Percentiles rank a stretch among this genome's conserved stretches.
Conservation (phyloP, 2,329 filamentous ascomycete species). For the Sarocladium strictum region DNA sequence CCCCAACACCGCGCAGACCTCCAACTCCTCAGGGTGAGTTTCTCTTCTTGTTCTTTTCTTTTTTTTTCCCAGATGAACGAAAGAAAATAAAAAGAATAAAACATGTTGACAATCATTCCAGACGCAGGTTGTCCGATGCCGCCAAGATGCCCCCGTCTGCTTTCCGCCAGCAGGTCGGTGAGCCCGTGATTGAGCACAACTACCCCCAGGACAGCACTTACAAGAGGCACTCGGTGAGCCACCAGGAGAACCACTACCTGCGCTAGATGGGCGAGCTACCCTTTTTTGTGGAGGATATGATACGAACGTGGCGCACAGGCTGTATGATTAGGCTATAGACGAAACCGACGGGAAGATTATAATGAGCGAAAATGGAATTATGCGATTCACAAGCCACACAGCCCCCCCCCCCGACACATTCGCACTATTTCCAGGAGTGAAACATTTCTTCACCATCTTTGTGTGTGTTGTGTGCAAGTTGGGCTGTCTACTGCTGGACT, state of each 20-base stretch:
- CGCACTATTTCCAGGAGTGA: too few species aligned
- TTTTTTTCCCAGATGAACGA: too few species aligned
- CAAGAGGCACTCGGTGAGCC: slow-evolving; percentile 21
- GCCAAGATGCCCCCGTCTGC: slow-evolving; percentile 21
- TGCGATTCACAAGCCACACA: too few species aligned
- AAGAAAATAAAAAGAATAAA: too few species aligned
- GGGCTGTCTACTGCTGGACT: too few species aligned
- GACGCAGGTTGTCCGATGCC: slow-evolving; percentile 14
- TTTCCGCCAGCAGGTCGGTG: slow-evolving; percentile 18
- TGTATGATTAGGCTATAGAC: slow-evolving; percentile 5
- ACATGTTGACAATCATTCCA: not conserved
- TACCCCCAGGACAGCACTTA: slow-evolving; percentile 24
- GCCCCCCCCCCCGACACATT: too few species aligned
- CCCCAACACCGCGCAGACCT: not conserved
- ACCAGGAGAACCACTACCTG: slow-evolving; percentile 25
- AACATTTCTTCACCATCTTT: too few species aligned
- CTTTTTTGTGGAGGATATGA: not conserved
- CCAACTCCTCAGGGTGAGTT: not conserved
- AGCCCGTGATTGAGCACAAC: slow-evolving; percentile 23
- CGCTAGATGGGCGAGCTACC: slow-evolving; percentile 8
- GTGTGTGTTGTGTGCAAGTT: too few species aligned
- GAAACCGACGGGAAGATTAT: too few species aligned
- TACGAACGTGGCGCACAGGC: not conserved
- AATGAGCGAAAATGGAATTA: slow-evolving; percentile 6
- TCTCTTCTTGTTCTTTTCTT: too few species aligned